Conservation (phyloP, 371 early-diverging fungal species). For the Lichtheimia corymbifera region DNA sequence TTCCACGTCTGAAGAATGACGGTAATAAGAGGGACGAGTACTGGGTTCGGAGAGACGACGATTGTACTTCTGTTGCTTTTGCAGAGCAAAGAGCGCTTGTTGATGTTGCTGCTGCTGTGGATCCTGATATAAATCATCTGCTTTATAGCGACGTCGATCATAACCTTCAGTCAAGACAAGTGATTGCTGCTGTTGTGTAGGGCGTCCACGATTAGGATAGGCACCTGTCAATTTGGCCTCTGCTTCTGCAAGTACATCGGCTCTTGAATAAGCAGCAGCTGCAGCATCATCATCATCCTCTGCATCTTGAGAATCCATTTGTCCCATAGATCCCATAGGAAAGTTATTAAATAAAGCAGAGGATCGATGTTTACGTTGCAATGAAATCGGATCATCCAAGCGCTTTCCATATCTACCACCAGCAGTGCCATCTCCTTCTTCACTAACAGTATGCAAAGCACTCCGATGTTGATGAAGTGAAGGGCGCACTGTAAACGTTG, state of each 20-base stretch:
- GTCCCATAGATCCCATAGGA: constrained; percentile 17
- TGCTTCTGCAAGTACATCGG: constrained; percentile 45
- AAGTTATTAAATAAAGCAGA: constrained; percentile 42
- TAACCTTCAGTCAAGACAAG: constrained; percentile 3
- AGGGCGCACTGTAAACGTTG: constrained; percentile 1
- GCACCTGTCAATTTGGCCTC: constrained; percentile 49
- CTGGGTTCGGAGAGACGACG: constrained; percentile 48
- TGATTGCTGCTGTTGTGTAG: constrained; percentile 1
- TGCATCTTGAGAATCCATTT: constrained; percentile 1
- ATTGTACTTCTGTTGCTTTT: constrained; percentile 22
- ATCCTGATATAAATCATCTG: constrained; percentile 1
- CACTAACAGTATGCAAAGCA: constrained; percentile 38
- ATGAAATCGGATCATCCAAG: constrained; percentile 2
- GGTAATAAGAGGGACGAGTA: constrained; percentile 22
- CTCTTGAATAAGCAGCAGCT: constrained; percentile 27
- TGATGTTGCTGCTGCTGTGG: constrained; percentile 8
- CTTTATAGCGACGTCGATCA: not conserved
- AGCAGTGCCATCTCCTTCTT: constrained; percentile 21
- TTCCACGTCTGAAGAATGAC: constrained; percentile 16
- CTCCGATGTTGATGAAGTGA: constrained; percentile 9
- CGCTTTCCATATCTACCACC: not conserved
- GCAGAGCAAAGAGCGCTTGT: not conserved
- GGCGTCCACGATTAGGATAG: not conserved
- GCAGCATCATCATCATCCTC: constrained; percentile 20
- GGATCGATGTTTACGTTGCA: constrained; percentile 29